Evolutionary conservation across 768 basidiomycete species (phyloP).

Genomic region (Suillus brevipes): DNA sequence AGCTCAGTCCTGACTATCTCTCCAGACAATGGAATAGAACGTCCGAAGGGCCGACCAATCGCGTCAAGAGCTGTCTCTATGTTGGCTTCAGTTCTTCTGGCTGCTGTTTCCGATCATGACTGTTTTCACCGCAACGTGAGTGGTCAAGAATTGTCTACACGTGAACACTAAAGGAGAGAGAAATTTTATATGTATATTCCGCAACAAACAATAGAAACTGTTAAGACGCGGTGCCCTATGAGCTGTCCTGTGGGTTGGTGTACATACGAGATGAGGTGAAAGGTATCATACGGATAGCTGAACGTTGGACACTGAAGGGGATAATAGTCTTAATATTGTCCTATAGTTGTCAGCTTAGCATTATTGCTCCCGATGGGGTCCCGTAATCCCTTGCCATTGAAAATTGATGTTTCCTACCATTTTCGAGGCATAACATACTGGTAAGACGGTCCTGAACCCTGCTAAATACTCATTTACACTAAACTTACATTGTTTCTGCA

Average conservation of each 20-base stretch:
- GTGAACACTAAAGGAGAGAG: no score
- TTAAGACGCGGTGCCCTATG: no score
- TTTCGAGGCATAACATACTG: neutral
- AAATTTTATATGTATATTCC: no score
- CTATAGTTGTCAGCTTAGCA: no score
- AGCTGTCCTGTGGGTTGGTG: no score
- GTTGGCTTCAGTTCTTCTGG: neutral
- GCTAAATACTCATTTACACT: neutral
- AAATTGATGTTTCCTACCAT: neutral
- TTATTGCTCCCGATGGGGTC: neutral
- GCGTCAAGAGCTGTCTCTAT: neutral
- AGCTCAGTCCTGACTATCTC: neutral
- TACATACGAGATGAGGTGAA: no score
- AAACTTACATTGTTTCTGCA: neutral
- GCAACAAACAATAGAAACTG: no score
- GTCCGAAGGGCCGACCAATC: neutral
- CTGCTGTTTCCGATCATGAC: neutral
- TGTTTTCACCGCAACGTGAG: neutral
- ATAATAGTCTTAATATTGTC: no score
- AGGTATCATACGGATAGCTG: no score
- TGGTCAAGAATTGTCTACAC: neutral
- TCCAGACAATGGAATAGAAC: neutral
- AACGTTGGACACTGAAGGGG: neutral
- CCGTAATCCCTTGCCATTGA: neutral
- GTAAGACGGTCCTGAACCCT: neutral